Conservation (phyloP, 805 yeast genomes). For the Cyberlindnera subsufficiens region DNA sequence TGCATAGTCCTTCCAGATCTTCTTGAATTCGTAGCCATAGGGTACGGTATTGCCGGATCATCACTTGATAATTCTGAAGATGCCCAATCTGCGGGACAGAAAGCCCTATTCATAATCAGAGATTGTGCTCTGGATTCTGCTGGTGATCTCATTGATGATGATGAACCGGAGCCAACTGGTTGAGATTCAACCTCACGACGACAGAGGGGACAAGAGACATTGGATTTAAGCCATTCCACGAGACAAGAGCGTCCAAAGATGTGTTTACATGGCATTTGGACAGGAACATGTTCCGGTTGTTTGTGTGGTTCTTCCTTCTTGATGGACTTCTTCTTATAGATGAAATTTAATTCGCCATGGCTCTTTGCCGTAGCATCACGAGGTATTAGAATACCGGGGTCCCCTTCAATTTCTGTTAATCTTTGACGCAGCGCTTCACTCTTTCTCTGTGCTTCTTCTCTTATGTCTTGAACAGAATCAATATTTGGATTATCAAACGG, state of each 20-base stretch:
- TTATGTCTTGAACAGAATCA: background rate
- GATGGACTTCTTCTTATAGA: background rate
- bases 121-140: conserved; percentile 10
- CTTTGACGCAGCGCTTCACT: conserved; percentile 5
- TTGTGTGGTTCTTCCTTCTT: background rate
- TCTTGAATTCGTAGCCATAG: conserved; percentile 7
- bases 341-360: conserved; percentile 7
- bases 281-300: conserved; percentile 48
- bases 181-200: conserved; percentile 20
- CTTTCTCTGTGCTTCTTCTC: conserved; percentile 4
- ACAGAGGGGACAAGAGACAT: conserved; percentile 68
- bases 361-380: conserved; percentile 9
- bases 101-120: conserved; percentile 10
- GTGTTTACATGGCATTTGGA: conserved; percentile 80
- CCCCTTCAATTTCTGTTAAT: conserved; percentile 4
- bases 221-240: conserved; percentile 64
- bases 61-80: conserved; percentile 6
- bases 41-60: conserved; percentile 18
- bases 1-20: background rate
- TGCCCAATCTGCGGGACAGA: conserved; percentile 18
- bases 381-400: conserved; percentile 17
- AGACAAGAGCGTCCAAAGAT: conserved; percentile 80
- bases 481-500: conserved; percentile 7
- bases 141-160: background rate
- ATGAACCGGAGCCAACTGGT: conserved; percentile 1